Evolutionary conservation across 2,329 filamentous ascomycete species (phyloP).

Genomic region (Hypoxylon sp.): DNA sequence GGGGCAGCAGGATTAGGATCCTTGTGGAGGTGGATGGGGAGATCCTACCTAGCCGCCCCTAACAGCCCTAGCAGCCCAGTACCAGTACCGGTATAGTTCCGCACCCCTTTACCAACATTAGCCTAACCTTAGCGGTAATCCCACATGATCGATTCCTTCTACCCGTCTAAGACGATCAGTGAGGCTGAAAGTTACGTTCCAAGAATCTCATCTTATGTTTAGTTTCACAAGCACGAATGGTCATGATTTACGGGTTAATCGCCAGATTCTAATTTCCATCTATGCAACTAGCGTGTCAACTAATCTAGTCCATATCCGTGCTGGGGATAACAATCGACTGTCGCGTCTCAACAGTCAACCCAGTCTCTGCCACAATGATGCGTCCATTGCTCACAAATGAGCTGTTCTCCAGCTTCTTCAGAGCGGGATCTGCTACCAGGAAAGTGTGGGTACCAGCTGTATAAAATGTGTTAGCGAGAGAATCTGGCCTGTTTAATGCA

Average conservation of each 20-base stretch:
- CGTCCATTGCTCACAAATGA: slow-evolving; percentile 27
- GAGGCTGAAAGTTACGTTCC: not conserved
- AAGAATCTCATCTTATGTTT: not conserved
- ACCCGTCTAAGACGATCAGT: not conserved
- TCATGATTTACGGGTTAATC: not conserved
- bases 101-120: not conserved
- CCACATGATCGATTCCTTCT: not conserved
- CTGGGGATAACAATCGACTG: slow-evolving; percentile 23
- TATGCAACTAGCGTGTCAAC: not conserved
- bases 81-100: not conserved
- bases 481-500: not conserved
- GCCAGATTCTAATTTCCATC: not conserved
- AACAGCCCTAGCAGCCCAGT: too few species aligned
- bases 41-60: not conserved
- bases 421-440: slow-evolving; percentile 22
- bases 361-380: slow-evolving; percentile 25
- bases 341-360: slow-evolving; percentile 21
- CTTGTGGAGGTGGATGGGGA: too few species aligned
- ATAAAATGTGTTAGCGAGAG: not conserved
- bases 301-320: slow-evolving; percentile 1
- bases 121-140: not conserved
- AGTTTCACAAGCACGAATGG: not conserved
- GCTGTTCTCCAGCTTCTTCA: slow-evolving; percentile 33
- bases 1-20: not conserved
- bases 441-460: slow-evolving; percentile 25